Conservation (phyloP, 495 filamentous ascomycete genomes). For the Aspergillus carlsbadensis region DNA sequence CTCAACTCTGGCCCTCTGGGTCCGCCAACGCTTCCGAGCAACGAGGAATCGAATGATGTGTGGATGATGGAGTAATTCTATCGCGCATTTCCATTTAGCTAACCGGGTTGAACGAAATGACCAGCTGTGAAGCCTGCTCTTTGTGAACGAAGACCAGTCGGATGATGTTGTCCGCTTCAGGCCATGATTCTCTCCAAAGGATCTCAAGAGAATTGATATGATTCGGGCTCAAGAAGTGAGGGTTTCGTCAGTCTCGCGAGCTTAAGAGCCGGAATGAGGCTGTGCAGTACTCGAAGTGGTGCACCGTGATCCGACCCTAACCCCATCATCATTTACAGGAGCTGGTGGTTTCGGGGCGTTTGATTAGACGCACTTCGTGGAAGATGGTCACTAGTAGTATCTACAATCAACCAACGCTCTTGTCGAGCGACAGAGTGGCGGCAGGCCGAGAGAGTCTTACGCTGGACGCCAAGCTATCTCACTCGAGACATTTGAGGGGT, state of each 20-base stretch:
- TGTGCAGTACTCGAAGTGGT: slow-evolving; percentile 18
- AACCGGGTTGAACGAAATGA: too few relatives aligned
- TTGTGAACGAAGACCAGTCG: slow-evolving; percentile 9
- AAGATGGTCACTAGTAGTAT: slow-evolving; percentile 2
- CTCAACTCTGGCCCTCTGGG: slow-evolving; percentile 30
- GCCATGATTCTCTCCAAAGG: background rate
- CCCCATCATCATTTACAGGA: slow-evolving; percentile 11
- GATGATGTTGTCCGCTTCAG: slow-evolving; percentile 10
- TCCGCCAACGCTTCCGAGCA: slow-evolving; percentile 18
- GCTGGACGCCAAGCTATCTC: slow-evolving; percentile 12
- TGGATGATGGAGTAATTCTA: slow-evolving; percentile 15
- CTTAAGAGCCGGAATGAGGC: slow-evolving; percentile 18
- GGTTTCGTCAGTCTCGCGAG: slow-evolving; percentile 12
- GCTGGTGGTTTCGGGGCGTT: slow-evolving; percentile 17
- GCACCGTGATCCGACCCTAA: slow-evolving; percentile 9
- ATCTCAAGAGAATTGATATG: background rate
- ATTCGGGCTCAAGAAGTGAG: slow-evolving; percentile 1
- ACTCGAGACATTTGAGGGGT: slow-evolving; percentile 14
- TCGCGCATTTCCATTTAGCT: background rate
- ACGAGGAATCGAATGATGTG: background rate
- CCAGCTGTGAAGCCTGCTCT: background rate
- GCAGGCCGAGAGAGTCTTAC: slow-evolving; percentile 13
- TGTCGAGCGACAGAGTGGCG: slow-evolving; percentile 7
- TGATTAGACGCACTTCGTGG: slow-evolving; percentile 15
- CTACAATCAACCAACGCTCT: background rate